Conservation (phyloP, 2,329 filamentous ascomycete species). For the Fusarium solani-melongenae region DNA sequence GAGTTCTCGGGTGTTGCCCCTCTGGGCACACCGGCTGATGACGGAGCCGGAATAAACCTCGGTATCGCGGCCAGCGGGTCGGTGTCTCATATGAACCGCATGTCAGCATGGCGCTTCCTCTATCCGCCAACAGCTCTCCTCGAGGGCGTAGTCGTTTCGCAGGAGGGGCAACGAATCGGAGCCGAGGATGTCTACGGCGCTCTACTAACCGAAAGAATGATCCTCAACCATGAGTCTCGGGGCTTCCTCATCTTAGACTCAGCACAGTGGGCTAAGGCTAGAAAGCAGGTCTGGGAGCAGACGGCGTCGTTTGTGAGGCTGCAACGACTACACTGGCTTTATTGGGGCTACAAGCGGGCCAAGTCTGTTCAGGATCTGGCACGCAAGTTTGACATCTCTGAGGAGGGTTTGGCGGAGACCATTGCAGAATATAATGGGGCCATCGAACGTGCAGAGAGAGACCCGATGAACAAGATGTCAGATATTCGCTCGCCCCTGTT, state of each 20-base stretch:
- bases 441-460: background rate
- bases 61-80: background rate
- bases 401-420: background rate
- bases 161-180: background rate
- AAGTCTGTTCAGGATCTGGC: background rate
- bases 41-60: background rate
- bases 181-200: background rate
- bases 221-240: background rate
- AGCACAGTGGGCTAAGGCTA: constrained; percentile 54
- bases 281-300: constrained; percentile 75
- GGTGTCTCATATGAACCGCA: background rate
- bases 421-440: background rate
- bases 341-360: background rate
- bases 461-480: background rate
- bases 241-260: background rate
- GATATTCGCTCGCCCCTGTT: background rate
- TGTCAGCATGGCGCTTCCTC: background rate
- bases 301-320: constrained; percentile 5
- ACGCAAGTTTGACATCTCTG: background rate
- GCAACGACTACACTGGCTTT: background rate
- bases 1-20: background rate
- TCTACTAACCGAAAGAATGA: background rate
- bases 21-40: background rate
- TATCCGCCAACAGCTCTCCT: background rate
- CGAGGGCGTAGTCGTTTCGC: background rate